Conservation (phyloP, 2,329 filamentous ascomycete genomes). For the Lasiodiplodia hormozganensis region DNA sequence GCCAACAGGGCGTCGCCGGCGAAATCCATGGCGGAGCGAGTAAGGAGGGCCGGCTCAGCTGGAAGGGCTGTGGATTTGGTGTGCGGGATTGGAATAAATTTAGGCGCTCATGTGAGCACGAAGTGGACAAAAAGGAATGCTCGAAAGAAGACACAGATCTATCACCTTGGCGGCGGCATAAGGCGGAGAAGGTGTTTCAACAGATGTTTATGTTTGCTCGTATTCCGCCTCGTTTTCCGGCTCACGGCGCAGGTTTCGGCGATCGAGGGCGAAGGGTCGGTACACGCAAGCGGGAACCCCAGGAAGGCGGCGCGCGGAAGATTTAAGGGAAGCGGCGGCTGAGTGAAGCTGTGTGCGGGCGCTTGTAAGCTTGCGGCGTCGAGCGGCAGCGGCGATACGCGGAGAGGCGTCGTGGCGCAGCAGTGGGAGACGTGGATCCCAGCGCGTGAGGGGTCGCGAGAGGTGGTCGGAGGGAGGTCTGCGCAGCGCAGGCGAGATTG, state of each 20-base stretch:
- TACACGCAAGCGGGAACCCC: background rate
- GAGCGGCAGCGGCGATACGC: constrained; percentile 4
- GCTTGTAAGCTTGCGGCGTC: constrained; percentile 1
- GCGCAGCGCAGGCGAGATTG: constrained; percentile 13
- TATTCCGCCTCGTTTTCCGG: constrained; percentile 15
- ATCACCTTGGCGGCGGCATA: constrained; percentile 32
- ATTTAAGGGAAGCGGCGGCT: background rate
- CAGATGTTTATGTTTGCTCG: constrained; percentile 26
- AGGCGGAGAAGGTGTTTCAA: constrained; percentile 24
- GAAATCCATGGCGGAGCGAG: constrained; percentile 50
- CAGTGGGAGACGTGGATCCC: constrained; percentile 3
- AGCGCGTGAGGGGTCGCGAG: constrained; percentile 6
- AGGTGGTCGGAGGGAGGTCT: constrained; percentile 1
- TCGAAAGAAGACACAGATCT: background rate
- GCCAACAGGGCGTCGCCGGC: constrained; percentile 47
- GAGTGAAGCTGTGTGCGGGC: constrained; percentile 3
- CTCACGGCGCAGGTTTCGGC: background rate
- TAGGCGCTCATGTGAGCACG: background rate
- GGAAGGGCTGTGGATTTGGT: constrained; percentile 30
- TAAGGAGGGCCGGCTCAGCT: constrained; percentile 27
- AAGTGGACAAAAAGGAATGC: background rate
- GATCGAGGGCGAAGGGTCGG: background rate
- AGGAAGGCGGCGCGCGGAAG: background rate
- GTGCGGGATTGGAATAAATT: constrained; percentile 29
- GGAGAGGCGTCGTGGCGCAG: constrained; percentile 26